Evolutionary conservation across 2,329 filamentous ascomycete species (phyloP), one percentile per base, ranked within the genome.

Genomic region (Trichoderma brevicompactum): DNA sequence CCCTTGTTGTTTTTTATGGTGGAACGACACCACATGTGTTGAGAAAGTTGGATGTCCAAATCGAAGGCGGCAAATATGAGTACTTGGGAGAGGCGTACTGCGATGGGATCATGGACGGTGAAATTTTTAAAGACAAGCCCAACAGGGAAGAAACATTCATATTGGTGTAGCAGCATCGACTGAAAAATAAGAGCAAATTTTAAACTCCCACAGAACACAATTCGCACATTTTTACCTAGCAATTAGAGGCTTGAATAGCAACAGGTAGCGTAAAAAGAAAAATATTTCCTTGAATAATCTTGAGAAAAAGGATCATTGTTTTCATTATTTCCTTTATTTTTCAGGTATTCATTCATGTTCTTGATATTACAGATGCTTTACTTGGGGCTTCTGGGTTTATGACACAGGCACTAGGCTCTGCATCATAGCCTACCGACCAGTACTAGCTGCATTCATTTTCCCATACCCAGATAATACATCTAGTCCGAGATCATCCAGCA

Each of bases 31-130:
- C 76, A 7, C 67, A 74, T 55, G 44, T 76, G 1, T 56, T 78
- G 50, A 69, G 72, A 53, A 43, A 46, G 1, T 40, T 1, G 10
- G 40, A n/a, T 9, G 19, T 13, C 8, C 53, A 36, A 5, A n/a
- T 36, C 8, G 46, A 38, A 36, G 19, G 38, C 7, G 50, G 54
- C 3, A 38, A 9, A n/a, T 76, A 73, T 69, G 55, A 65, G 19
- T 74, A 74, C 56, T 12, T 76, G 1, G 74, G 75, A 1, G 75
- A 75, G 65, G 70, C 70, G 2, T 78, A 76, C 53, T 76, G 74
- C 41, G 74, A 76, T 17, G 74, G 75, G 2, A 56, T 77, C 15
- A 77, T 77, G 75, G 63, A 75, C 13, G 75, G 75, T 1, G 73
- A 77, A 66, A 60, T 71, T 13, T 55, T 74, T 64, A 58, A 66